Conservation (phyloP, 352 stramenopile genomes). For the Globisporangium cystogenes region DNA sequence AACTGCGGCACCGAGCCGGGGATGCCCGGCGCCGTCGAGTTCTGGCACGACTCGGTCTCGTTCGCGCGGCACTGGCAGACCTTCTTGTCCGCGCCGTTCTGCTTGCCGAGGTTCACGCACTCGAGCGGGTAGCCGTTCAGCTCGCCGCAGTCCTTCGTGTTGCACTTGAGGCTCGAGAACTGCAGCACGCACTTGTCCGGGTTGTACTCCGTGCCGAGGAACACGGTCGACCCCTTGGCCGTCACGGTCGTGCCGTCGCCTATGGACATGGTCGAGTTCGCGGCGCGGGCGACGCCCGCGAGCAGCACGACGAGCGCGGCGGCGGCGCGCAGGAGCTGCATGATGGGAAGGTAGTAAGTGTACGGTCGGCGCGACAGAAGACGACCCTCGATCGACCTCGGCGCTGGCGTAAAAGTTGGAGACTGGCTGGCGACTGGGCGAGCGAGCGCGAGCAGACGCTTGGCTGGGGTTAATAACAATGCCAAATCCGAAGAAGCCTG, state of each 20-base stretch:
- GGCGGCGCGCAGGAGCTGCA: slow-evolving; percentile 11
- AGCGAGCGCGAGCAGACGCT: neutral
- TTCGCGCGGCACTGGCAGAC: slow-evolving; percentile 47
- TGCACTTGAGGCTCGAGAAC: slow-evolving; percentile 59
- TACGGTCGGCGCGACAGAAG: slow-evolving; percentile 2
- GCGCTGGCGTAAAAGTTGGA: slow-evolving; percentile 13
- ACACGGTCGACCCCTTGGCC: slow-evolving; percentile 42
- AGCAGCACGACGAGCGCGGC: too few species aligned
- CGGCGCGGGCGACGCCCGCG: too few species aligned
- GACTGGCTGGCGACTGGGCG: neutral
- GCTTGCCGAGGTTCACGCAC: slow-evolving; percentile 50
- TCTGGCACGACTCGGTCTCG: slow-evolving; percentile 46
- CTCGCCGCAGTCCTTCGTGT: slow-evolving; percentile 40
- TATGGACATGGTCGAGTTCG: slow-evolving; percentile 34
- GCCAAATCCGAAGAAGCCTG: too few species aligned
- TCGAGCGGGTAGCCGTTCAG: slow-evolving; percentile 67
- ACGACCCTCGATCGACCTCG: neutral
- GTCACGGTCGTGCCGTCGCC: slow-evolving; percentile 56
- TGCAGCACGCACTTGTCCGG: slow-evolving; percentile 57
- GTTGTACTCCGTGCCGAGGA: slow-evolving; percentile 69
- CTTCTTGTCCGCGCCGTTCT: slow-evolving; percentile 65
- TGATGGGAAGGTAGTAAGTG: slow-evolving; percentile 4
- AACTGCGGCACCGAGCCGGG: slow-evolving; percentile 48
- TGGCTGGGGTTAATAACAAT: too few species aligned
- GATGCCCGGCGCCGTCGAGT: slow-evolving; percentile 24